Conservation (phyloP, 2,329 filamentous ascomycete species). For the Trichothecium sympodiale region DNA sequence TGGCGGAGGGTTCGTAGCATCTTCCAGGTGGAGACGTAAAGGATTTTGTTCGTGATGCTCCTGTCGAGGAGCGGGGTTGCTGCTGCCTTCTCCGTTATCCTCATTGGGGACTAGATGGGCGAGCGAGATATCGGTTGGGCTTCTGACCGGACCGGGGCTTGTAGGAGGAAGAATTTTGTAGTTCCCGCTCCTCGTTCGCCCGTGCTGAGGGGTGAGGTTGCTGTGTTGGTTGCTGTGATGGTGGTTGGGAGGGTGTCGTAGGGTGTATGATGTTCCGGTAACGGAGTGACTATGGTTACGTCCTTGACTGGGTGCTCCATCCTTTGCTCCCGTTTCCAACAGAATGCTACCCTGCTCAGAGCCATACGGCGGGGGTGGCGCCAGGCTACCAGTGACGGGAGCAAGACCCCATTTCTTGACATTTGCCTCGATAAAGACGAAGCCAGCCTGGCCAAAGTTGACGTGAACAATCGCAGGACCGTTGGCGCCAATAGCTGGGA, state of each 20-base stretch:
- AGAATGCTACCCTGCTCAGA: slow-evolving; percentile 95
- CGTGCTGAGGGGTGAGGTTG: slow-evolving; percentile 51
- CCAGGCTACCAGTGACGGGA: slow-evolving; percentile 88
- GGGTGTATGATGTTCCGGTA: slow-evolving; percentile 22
- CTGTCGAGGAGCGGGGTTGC: slow-evolving; percentile 12
- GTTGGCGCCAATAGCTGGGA: slow-evolving; percentile 92
- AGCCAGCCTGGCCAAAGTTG: slow-evolving; percentile 95
- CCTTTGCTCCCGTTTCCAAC: slow-evolving; percentile 70
- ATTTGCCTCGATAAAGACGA: slow-evolving; percentile 98
- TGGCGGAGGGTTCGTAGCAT: slow-evolving; percentile 53
- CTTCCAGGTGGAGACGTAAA: slow-evolving; percentile 32
- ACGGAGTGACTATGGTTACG: slow-evolving; percentile 36
- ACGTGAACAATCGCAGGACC: slow-evolving; percentile 89
- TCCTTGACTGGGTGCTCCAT: slow-evolving; percentile 29
- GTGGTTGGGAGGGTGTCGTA: slow-evolving; percentile 21
- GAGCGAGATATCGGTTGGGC: slow-evolving; percentile 91
- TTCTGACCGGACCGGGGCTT: slow-evolving; percentile 80
- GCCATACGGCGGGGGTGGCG: slow-evolving; percentile 90
- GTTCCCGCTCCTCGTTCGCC: slow-evolving; percentile 66
- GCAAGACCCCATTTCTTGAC: slow-evolving; percentile 99
- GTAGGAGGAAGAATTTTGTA: slow-evolving; percentile 65
- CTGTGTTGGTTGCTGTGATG: slow-evolving; percentile 18
- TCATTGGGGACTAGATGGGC: slow-evolving; percentile 68
- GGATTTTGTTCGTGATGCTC: slow-evolving; percentile 24
- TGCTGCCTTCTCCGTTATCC: slow-evolving; percentile 52